A percentile compares a stretch with the other conserved stretches of the same genome.
Evolutionary conservation across 352 stramenopile genomes (phyloP).

Genomic region (Globisporangium alternatum): DNA sequence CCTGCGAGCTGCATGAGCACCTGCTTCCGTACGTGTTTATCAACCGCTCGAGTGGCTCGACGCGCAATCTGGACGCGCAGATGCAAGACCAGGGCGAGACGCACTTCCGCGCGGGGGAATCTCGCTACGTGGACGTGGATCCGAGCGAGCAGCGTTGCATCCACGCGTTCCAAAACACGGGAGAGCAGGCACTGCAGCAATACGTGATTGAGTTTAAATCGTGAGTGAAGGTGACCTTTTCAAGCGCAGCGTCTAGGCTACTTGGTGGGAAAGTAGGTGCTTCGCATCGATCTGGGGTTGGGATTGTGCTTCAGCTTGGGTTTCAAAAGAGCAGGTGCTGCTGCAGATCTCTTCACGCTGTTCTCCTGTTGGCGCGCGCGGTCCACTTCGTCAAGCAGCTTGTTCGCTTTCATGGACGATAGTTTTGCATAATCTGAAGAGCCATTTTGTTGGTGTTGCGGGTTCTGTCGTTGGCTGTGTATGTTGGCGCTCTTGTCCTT

Average conservation of each 20-base stretch:
- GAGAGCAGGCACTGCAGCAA: conserved; percentile 22
- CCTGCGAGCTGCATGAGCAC: conserved; percentile 37
- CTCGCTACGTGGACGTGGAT: conserved; percentile 32
- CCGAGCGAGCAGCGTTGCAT: conserved; percentile 16
- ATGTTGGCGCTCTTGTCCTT: background rate
- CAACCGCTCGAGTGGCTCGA: conserved; percentile 32
- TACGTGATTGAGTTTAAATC: conserved; percentile 41
- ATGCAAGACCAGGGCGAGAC: conserved; percentile 26
- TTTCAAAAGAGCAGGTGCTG: background rate
- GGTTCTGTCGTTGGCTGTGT: background rate
- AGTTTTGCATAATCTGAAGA: background rate
- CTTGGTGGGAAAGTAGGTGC: background rate
- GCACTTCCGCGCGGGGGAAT: conserved; percentile 26
- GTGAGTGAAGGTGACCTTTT: background rate
- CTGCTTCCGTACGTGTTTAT: conserved; percentile 40
- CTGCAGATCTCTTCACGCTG: background rate
- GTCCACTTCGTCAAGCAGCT: conserved; percentile 19
- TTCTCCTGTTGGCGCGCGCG: conserved; percentile 15
- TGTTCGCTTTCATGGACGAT: background rate
- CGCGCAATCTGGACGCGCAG: conserved; percentile 25
- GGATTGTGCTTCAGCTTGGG: background rate
- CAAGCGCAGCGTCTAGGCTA: background rate
- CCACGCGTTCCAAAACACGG: conserved; percentile 37
- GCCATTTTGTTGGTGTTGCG: background rate
- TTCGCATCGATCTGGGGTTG: background rate